Evolutionary conservation across 345 rosid species (phyloP), one percentile per base, ranked within the genome.

Genomic region (Syzygium oleosum): DNA sequence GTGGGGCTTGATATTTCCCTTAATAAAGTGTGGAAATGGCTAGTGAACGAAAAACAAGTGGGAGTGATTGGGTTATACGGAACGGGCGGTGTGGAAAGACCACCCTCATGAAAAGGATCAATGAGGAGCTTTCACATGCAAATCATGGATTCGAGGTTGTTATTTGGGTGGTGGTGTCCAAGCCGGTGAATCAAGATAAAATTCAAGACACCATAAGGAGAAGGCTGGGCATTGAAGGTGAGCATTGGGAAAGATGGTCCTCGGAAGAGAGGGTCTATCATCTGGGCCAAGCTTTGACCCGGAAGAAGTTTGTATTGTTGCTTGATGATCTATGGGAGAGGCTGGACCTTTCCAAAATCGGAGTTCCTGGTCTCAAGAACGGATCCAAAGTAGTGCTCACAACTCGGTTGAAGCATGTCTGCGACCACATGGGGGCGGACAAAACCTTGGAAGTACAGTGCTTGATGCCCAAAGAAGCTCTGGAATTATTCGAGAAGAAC

Each of bases 21-120:
- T 27, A 53, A 38, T 3, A 6, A 51, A 8, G 87, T 54, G 11
- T 85, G 11, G 89, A 51, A 59, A 25, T 85, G 85, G 23, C 53
- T 87, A 0, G 34, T 43, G n/a, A 87, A 89, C 15, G 52, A 84
- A 11, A 46, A 29, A 29, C 41, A 17, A n/a, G 88, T 85, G 3
- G 65, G 54, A 46, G 13, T 11, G 31, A 87, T 89, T 14, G 89
- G 91, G n/a, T 58, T 89, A 2, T 89, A 63, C 2, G 89, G 91
- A 7, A 49, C 22, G 15, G 88, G 88, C 0, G 90, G 87, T 5
- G 90, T 89, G 9, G 88, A 52, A 89, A 89, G 77, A 89, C 91
- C 2, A 85, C 89, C 77, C 89, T 89, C 79, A 51, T 89, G 58
- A 83, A 80, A 27, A 63, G 54, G 31, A 55, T 87, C 31, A 86